Evolutionary conservation across 1,284 basidiomycete species (phyloP), one percentile per base, ranked within the genome.

Genomic region (Lentinus polychrous): DNA sequence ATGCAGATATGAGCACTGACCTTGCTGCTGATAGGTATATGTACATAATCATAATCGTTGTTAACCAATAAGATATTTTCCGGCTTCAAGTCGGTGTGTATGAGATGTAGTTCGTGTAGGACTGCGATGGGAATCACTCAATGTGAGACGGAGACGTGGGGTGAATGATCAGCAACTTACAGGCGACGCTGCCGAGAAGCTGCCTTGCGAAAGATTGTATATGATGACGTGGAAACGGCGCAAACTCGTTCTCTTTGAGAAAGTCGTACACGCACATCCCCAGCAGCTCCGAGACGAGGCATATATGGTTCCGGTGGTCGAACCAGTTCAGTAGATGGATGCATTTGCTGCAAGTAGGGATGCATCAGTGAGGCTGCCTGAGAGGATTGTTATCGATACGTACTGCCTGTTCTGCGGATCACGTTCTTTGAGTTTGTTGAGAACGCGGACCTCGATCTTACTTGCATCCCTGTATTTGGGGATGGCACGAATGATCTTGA

Each of bases 241-340:
- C 83, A 68, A 98, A 99, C 52, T 89, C 82, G 69, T 99, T 99
- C 63, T 96, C 92, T 74, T 98, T 99, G 60, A 99, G 76, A 65
- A 99, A 99, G 66, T 99, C 96, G 64, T 98, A 99, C 18, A 99
- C 91, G 68, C 94, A 98, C 84, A 94, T 92, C 55, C 94, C 94
- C 44, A 98, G 77, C 32, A 99, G 77, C 66, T 98, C 95, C 6
- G 94, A 94, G 40, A 99, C 96, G 37, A 99, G 78, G 66, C 96
- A 99, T 57, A 98, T 94, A 67, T 99, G 96, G 69, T 97, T 97
- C 56, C 91, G 83, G 69, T 91, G 94, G 72, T 97, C 94, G 67
- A 99, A 99, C 76, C 86, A 93, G 60, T 94, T 83, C 42, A 95
- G 72, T 39, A 99, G 74, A 67, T 98, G 95, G 51, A 99, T 97